These are phyloP conservation scores for Hypoxylon sp. DNA, from an alignment of 2,329 filamentous ascomycete species.

Conservation along the genomic window DNA sequence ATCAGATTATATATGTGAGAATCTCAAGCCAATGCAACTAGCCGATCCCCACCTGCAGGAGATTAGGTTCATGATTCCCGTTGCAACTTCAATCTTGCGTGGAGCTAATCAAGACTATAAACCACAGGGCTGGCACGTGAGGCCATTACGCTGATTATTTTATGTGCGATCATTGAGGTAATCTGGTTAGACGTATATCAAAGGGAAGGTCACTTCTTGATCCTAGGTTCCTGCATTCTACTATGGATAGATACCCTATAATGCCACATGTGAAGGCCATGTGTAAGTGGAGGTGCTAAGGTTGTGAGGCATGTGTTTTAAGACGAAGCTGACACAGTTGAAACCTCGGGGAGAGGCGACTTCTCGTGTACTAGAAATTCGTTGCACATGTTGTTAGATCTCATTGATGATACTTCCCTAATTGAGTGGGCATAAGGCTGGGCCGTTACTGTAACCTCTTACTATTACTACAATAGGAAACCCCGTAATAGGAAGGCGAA, in stretches of 20 bases:
- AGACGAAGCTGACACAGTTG: constrained; percentile 2
- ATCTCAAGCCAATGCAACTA: background rate
- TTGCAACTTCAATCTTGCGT: background rate
- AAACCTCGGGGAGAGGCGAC: background rate
- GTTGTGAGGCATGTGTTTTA: constrained; percentile 8
- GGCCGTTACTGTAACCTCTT: constrained; percentile 38
- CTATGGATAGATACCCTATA: background rate
- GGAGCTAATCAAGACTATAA: background rate
- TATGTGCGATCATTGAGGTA: background rate
- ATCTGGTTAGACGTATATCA: background rate
- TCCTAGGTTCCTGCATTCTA: background rate
- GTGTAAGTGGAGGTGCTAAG: background rate
- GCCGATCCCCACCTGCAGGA: background rate
- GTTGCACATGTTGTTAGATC: constrained; percentile 16
- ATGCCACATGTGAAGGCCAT: constrained; percentile 5
- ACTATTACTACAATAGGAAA: constrained; percentile 37
- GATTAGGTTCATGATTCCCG: background rate
- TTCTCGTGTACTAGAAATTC: constrained; percentile 24
- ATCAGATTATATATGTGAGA: background rate
- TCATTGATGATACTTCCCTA: constrained; percentile 30
- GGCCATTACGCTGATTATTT: background rate
- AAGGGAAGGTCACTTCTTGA: background rate
- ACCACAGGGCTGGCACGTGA: background rate
- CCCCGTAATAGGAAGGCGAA: constrained; percentile 31
- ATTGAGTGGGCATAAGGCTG: constrained; percentile 30